Base-by-base conservation (phyloP, 345 rosid genomes). In the Pistacia vera region DNA sequence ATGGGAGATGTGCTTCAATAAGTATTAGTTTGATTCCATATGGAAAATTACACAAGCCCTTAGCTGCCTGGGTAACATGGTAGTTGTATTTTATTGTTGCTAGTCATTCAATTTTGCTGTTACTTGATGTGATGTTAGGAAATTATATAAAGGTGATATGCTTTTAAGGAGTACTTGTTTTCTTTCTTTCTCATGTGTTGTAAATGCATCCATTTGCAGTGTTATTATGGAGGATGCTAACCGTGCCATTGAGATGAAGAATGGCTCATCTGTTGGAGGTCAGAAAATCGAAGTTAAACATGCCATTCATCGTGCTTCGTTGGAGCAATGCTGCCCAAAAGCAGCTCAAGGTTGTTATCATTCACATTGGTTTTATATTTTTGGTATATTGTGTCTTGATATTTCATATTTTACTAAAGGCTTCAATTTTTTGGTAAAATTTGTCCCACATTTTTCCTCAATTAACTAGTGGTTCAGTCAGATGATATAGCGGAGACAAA, bases 211-310 rank as follows among this genome's bases (percentile, higher is more conserved):
- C 30, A 66, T 78, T 38, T 81, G 17, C 70, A 95, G 98, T 86
- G 99, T 97, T 81, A 88, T 93, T 80, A 78, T 83, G 2, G 98
- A 95, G 62, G 98, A 95, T 76, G 99, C 93, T 58, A 87, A 85
- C 64, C 88, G 92, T 74, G 90, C 99, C 46, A 88, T 92, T 63
- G 96, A 95, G 84, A 78, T 85, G 58, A 95, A 91, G 79, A 88
- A 88, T 71, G 92, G 87, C 74, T 82, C 86, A 67, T 85, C 81
- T 72, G 81, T 93, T 76, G 98, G 92, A 41, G 95, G 97, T 58
- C 98, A 92, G 65, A 90, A 84, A 78, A 87, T 95, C 78, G 83
- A 81, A 54, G 97, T 90, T 76, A 95, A 95, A 78, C 97, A 90
- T 74, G 99, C 98, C 25, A 81, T 80, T 72, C 93, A 88, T 68